phyloP scores from a whole-genome alignment of 108 stramenopile genomes.

The Nitzschia palea region DNA sequence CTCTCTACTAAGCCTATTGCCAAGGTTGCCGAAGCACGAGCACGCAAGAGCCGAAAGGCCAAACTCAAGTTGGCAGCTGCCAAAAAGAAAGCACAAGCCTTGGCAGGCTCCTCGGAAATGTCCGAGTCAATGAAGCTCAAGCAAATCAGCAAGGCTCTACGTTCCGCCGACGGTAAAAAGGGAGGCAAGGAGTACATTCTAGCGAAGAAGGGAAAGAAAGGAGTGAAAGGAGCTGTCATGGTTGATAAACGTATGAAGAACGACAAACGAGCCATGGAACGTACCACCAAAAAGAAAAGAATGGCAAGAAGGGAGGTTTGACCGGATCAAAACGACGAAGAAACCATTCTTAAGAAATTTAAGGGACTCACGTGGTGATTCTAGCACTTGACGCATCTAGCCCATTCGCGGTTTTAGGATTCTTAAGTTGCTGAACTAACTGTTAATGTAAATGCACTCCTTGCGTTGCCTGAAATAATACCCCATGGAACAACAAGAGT shows the following conservation, averaged over 20 bases:
- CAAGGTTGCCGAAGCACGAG: conserved; percentile 98
- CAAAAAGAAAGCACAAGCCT: conserved; percentile 92
- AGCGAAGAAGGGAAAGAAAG: conserved; percentile 71
- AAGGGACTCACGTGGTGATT: too few relatives aligned
- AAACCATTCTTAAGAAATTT: conserved; percentile 48
- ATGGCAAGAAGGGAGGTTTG: conserved; percentile 83
- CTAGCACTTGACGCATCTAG: too few relatives aligned
- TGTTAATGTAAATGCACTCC: too few relatives aligned
- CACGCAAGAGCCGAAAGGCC: conserved; percentile 90
- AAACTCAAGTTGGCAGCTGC: conserved; percentile 83
- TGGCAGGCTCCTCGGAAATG: conserved; percentile 92
- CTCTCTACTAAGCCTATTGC: conserved; percentile 93
- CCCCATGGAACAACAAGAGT: too few relatives aligned
- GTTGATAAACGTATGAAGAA: conserved; percentile 97
- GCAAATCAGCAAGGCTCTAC: conserved; percentile 94
- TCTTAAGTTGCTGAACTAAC: too few relatives aligned
- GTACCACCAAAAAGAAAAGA: conserved; percentile 82
- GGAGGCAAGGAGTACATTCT: conserved; percentile 93
- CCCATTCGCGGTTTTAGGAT: too few relatives aligned
- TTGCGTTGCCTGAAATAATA: too few relatives aligned
- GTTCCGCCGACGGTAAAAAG: conserved; percentile 65
- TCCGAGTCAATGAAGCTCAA: conserved; percentile 95
- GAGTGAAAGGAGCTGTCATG: conserved; percentile 89
- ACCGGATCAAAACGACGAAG: conserved; percentile 76
- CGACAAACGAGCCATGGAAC: conserved; percentile 81